Evolutionary conservation across 306 rosid species (phyloP).

Genomic region (Trifolium repens): DNA sequence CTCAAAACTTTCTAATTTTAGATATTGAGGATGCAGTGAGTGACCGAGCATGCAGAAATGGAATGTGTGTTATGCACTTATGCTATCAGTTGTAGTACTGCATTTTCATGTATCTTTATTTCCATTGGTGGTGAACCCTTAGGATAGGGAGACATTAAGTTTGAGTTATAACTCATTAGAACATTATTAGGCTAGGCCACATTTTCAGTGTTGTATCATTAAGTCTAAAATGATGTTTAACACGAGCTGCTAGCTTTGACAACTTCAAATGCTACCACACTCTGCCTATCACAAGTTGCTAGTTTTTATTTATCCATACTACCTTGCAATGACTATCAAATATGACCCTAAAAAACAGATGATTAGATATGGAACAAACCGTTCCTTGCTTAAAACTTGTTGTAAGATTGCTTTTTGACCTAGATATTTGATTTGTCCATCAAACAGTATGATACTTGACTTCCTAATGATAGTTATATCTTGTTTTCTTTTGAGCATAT

Average conservation of each 20-base stretch:
- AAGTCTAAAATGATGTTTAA: constrained; percentile 20
- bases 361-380: constrained; percentile 20
- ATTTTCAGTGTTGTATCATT: not conserved
- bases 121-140: not conserved
- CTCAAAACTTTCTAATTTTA: not conserved
- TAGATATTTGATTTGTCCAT: constrained; percentile 11
- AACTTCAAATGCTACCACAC: not conserved
- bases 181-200: not conserved
- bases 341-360: not conserved
- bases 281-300: constrained; percentile 1
- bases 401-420: constrained; percentile 24
- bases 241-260: not conserved
- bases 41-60: not conserved
- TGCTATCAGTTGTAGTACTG: not conserved
- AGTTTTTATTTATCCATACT: not conserved
- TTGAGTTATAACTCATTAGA: not conserved
- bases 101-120: not conserved
- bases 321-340: constrained; percentile 1
- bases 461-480: constrained; percentile 11
- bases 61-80: not conserved
- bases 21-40: constrained; percentile 14
- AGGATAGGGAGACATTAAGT: not conserved
- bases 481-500: constrained; percentile 3
- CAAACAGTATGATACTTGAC: constrained; percentile 9
- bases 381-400: constrained; percentile 2